Conservation (phyloP, 129 eudicot species). For the Logfia minima region DNA sequence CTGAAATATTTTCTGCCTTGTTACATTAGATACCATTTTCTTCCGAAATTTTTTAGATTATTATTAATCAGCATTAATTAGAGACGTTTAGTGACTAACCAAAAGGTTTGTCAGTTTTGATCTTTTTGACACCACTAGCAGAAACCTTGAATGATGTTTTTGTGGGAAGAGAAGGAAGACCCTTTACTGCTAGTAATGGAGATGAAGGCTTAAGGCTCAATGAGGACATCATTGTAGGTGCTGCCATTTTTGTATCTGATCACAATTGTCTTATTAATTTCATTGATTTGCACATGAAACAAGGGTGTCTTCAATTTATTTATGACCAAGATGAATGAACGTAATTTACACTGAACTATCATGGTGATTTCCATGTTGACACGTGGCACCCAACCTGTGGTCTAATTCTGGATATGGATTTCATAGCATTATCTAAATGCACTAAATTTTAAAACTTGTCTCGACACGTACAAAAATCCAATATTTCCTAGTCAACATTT, state of each 20-base stretch:
- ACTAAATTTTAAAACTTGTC: not conserved
- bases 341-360: not conserved
- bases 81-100: slow-evolving; percentile 32
- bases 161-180: slow-evolving; percentile 69
- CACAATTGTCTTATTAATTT: not conserved
- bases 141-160: slow-evolving; percentile 41
- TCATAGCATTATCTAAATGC: slow-evolving; percentile 42
- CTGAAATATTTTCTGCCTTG: not conserved
- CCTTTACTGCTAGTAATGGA: slow-evolving; percentile 50
- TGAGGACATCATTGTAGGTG: slow-evolving; percentile 59
- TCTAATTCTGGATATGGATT: slow-evolving; percentile 49
- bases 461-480: not conserved
- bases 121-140: slow-evolving; percentile 84
- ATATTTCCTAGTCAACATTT: not conserved
- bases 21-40: not conserved
- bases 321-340: not conserved
- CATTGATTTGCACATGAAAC: not conserved
- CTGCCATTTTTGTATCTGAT: slow-evolving; percentile 45
- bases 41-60: too few species aligned
- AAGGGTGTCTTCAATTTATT: not conserved
- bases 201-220: slow-evolving; percentile 65
- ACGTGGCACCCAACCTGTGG: slow-evolving; percentile 62
- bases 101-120: slow-evolving; percentile 80
- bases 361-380: slow-evolving; percentile 37
- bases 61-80: too few species aligned